phyloP scores from a whole-genome alignment of 768 basidiomycete genomes.

The Myochromella boudieri region DNA sequence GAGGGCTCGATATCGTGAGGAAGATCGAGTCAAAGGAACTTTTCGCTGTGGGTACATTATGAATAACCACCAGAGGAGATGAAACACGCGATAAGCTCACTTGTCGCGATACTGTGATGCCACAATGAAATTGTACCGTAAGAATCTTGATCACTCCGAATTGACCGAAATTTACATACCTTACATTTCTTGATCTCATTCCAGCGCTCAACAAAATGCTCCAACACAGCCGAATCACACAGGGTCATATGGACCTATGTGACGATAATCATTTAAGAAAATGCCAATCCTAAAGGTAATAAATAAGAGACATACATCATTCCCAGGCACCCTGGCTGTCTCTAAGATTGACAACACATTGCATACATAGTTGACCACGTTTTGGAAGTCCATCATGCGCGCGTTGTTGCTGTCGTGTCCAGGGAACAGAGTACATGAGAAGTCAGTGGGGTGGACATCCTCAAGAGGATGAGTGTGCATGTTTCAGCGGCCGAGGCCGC shows the following conservation, averaged over 20 bases:
- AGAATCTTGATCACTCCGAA: no score
- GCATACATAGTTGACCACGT: conserved; percentile 75
- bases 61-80: not conserved
- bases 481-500: conserved; percentile 97
- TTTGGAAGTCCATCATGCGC: conserved; percentile 79
- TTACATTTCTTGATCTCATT: conserved; percentile 86
- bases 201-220: conserved; percentile 94
- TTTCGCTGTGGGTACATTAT: conserved; percentile 34
- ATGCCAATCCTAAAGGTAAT: no score
- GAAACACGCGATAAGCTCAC: conserved; percentile 34
- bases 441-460: conserved; percentile 89
- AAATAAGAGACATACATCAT: conserved; percentile 69
- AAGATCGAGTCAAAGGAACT: conserved; percentile 70
- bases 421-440: conserved; percentile 80
- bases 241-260: conserved; percentile 85
- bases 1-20: conserved; percentile 66
- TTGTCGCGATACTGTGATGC: conserved; percentile 36
- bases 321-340: conserved; percentile 88
- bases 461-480: conserved; percentile 87
- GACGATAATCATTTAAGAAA: not conserved
- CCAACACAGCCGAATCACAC: conserved; percentile 78
- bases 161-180: no score
- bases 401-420: conserved; percentile 96
- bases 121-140: not conserved
- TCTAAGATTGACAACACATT: conserved; percentile 69